Percentiles rank a stretch among this genome's conserved stretches.
These are phyloP conservation scores for Eremothecium sinecaudum DNA, from an alignment of 1,139 yeast species.

Conservation along the genomic window DNA sequence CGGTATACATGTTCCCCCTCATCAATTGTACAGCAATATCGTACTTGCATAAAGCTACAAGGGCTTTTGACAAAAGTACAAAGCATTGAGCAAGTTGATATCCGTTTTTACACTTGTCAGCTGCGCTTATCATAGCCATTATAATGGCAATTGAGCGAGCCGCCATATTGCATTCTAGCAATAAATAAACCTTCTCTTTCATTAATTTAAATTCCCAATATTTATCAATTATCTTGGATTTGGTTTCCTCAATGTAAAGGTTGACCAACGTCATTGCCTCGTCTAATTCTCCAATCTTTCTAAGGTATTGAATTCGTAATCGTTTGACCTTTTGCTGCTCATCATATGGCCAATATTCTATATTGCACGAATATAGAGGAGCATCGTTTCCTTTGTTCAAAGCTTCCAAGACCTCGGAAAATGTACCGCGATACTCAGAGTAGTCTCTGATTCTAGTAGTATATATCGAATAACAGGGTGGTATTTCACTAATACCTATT, in stretches of 20 bases:
- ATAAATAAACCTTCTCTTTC: slow-evolving; percentile 17
- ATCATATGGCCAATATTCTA: slow-evolving; percentile 8
- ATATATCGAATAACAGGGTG: slow-evolving; percentile 3
- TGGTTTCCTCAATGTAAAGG: slow-evolving; percentile 12
- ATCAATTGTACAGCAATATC: slow-evolving; percentile 7
- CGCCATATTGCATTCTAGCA: slow-evolving; percentile 15
- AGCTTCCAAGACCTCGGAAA: slow-evolving; percentile 4
- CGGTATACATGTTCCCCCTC: slow-evolving; percentile 7
- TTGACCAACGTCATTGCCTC: slow-evolving; percentile 16
- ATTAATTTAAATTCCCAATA: slow-evolving; percentile 20
- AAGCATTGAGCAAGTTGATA: slow-evolving; percentile 15
- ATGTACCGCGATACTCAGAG: slow-evolving; percentile 3
- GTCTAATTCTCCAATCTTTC: slow-evolving; percentile 13
- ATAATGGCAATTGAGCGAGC: slow-evolving; percentile 17
- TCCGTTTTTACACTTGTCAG: slow-evolving; percentile 14
- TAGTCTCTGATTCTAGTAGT: background rate
- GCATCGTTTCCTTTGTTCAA: slow-evolving; percentile 9
- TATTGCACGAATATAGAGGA: slow-evolving; percentile 2
- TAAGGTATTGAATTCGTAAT: slow-evolving; percentile 12
- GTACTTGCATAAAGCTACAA: slow-evolving; percentile 4
- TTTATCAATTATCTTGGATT: slow-evolving; percentile 11
- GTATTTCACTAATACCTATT: slow-evolving; percentile 2
- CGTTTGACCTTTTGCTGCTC: slow-evolving; percentile 12
- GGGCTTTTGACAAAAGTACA: slow-evolving; percentile 9
- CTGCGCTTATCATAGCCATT: slow-evolving; percentile 13